A percentile compares a stretch with the other conserved stretches of the same genome.
These are phyloP conservation scores for Dictyostelium purpureum DNA, from an alignment of 78 protist genomes.

Conservation along the genomic window DNA sequence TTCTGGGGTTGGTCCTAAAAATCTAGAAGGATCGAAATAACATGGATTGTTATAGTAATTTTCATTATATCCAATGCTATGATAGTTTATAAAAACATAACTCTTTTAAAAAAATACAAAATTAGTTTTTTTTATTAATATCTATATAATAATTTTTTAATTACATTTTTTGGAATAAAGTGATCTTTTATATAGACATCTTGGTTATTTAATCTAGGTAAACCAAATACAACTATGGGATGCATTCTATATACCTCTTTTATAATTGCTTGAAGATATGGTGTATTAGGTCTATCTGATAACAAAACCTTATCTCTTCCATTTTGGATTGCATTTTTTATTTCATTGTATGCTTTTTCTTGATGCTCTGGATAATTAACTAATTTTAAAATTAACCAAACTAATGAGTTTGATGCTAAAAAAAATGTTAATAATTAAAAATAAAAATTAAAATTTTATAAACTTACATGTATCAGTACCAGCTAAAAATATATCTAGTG, in stretches of 20 bases:
- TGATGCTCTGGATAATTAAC: conserved; percentile 9
- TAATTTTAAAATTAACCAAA: neutral
- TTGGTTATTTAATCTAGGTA: neutral
- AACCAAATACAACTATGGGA: conserved; percentile 4
- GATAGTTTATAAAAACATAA: neutral
- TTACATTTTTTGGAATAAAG: conserved; percentile 32
- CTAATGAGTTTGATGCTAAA: neutral
- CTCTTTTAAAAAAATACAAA: neutral
- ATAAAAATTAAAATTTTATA: neutral
- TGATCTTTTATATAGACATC: conserved; percentile 2
- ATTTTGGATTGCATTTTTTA: neutral
- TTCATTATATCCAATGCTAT: neutral
- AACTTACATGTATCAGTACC: neutral
- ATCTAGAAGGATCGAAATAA: conserved; percentile 22
- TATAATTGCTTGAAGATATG: conserved; percentile 8
- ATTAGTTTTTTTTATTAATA: neutral
- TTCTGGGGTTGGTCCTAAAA: neutral
- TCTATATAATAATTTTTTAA: neutral
- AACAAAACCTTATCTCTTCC: neutral
- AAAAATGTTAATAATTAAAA: neutral
- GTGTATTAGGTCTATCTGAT: conserved; percentile 20
- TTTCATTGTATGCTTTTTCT: neutral
- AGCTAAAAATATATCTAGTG: neutral
- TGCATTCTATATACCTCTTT: conserved; percentile 37
- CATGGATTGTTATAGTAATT: conserved; percentile 6